Evolutionary conservation across 228 moss, liverwort and hornwort species (phyloP), one percentile per base, ranked within the genome.

Genomic region (Sphagnum fallax): DNA sequence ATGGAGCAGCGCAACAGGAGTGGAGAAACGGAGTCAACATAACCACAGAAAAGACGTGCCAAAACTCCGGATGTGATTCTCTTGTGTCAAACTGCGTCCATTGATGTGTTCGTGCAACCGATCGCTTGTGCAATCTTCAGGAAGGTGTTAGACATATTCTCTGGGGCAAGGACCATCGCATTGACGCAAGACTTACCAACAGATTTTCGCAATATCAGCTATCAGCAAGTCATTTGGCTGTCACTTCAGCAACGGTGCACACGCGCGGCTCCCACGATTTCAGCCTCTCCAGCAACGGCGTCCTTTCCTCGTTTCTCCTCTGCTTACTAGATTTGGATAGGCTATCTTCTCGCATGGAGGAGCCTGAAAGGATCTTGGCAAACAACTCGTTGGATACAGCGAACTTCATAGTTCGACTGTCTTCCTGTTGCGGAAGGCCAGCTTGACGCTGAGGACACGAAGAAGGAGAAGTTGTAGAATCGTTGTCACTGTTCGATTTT

Each of bases 341-440:
- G 32, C 2, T 32, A 32, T 32, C 32, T 14, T 81, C 89, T 8
- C 86, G 70, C 75, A 89, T 93, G n/a, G 89, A 53, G 0, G 88
- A 74, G 52, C 87, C 85, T 0, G 88, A 88, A 47, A 97, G 78
- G 32, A 97, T 90, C 71, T 76, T 90, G 0, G 91, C 88, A 48
- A 93, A 79, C 71, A 93, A 91, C 66, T 93, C 93, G 51, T 90
- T 90, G 47, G 97, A 90, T 10, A 97, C 90, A 6, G 93, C 90
- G 16, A 97, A 87, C 87, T 93, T 97, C 76, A 91, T 87, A 63
- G 87, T 97, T 16, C 88, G 85, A 1, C 72, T 79, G 5, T 77
- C 67, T 32, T 32, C 32, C 32, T 32, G 32, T 48, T 82, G 82
- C 10, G 67, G 68, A 0, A 67, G 73, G 5, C 68, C 49, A 0